Evolutionary conservation across 768 basidiomycete genomes (phyloP).

Genomic region (Kwoniella sp.): DNA sequence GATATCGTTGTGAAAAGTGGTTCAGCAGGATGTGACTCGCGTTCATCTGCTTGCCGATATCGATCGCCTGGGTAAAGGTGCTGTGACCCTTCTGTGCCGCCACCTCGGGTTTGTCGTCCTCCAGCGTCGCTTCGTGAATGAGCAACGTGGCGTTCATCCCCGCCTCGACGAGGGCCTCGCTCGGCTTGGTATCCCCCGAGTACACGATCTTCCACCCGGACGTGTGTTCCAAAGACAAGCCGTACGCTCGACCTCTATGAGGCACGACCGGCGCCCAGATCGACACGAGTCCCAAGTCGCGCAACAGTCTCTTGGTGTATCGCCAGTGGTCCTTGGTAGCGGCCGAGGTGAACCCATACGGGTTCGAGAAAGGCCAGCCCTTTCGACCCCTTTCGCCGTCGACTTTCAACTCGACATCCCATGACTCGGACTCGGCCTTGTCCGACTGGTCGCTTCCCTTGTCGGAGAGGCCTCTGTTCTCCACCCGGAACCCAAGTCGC

Average conservation of each 20-base stretch:
- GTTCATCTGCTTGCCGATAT: constrained; percentile 74
- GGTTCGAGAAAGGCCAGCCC: constrained; percentile 11
- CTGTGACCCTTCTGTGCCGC: constrained; percentile 77
- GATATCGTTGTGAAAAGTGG: constrained; percentile 91
- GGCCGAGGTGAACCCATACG: background rate
- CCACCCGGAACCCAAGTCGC: constrained; percentile 2
- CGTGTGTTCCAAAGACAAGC: constrained; percentile 62
- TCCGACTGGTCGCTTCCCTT: background rate
- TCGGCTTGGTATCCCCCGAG: constrained; percentile 85
- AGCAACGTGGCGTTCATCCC: constrained; percentile 70
- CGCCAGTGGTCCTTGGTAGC: constrained; percentile 8
- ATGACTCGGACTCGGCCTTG: background rate
- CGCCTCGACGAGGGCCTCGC: constrained; percentile 61
- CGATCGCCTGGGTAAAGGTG: constrained; percentile 82
- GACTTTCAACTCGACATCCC: constrained; percentile 2
- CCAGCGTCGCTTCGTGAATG: constrained; percentile 93
- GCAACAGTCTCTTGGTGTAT: background rate
- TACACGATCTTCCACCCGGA: constrained; percentile 82
- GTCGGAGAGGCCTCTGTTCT: background rate
- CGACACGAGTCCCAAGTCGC: constrained; percentile 55
- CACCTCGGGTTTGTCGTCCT: constrained; percentile 70
- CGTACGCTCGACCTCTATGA: constrained; percentile 71
- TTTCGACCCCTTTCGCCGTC: constrained; percentile 2
- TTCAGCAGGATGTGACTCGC: constrained; percentile 83
- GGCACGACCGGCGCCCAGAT: constrained; percentile 67